phyloP scores from a whole-genome alignment of 2,329 filamentous ascomycete species.

The Colletotrichum agaves region DNA sequence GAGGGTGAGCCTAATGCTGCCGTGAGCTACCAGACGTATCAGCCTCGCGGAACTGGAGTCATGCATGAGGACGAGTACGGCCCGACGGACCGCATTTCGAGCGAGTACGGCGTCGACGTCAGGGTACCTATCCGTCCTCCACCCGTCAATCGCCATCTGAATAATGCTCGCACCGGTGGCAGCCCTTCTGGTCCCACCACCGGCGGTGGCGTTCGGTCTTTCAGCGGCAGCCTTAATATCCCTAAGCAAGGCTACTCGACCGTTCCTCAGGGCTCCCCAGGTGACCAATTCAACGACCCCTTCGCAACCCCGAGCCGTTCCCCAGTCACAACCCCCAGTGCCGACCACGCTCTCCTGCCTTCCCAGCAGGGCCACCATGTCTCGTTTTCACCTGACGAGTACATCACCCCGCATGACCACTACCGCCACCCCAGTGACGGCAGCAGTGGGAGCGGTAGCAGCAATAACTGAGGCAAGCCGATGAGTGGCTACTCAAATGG shows the following conservation, averaged over 20 bases:
- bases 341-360: constrained; percentile 1
- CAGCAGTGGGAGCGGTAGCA: constrained; percentile 13
- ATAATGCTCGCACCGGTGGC: constrained; percentile 19
- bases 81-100: constrained; percentile 8
- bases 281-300: constrained; percentile 18
- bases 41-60: constrained; percentile 13
- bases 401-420: constrained; percentile 7
- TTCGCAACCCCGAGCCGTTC: constrained; percentile 28
- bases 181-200: neutral
- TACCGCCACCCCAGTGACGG: constrained; percentile 8
- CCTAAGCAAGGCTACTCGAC: constrained; percentile 23
- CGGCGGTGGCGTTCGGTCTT: constrained; percentile 19
- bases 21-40: constrained; percentile 16
- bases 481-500: neutral
- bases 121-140: constrained; percentile 16
- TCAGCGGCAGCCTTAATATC: constrained; percentile 2
- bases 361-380: constrained; percentile 22
- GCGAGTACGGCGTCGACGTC: constrained; percentile 21
- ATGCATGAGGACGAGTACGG: neutral
- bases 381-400: constrained; percentile 18
- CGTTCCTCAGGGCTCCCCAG: constrained; percentile 19
- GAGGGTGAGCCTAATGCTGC: constrained; percentile 17
- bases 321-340: neutral
- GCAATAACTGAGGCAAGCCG: neutral
- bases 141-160: constrained; percentile 30